Evolutionary conservation across 108 stramenopile genomes (phyloP), one percentile per base, ranked within the genome.

Genomic region (Skeletonema tropicum): DNA sequence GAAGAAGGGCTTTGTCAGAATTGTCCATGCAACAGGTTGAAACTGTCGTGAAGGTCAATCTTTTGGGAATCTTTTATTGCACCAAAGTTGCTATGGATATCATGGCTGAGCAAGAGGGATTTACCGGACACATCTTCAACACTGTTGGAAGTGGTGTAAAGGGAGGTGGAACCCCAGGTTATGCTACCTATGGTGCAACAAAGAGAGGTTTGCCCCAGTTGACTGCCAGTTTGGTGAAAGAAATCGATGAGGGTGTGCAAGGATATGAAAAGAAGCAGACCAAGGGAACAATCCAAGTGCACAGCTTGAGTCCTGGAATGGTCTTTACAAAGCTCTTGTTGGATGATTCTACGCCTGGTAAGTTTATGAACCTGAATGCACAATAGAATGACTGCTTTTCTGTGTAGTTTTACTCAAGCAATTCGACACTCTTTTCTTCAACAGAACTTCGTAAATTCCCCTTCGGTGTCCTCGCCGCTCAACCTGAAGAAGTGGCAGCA

Each of bases 161-260:
- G 70, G 96, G 96, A 29, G 96, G 96, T 25, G 96, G 96, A 33
- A 96, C 96, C 26, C 96, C 96, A 5, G 96, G 96, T 67, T 96
- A 96, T 83, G 96, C 93, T 9, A 90, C 88, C 52, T 96, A 96
- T 65, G 96, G 96, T 72, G 93, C 93, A 21, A 94, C 96, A 31
- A 96, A 96, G 82, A 88, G 96, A 63, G 96, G 96, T 33, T 79
- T 96, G 25, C 96, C 96, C 29, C 96, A 96, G 70, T 71, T 96
- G 60, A 94, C 93, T 33, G 92, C 83, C 26, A 89, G 80, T 76
- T 83, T 96, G 48, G 92, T 91, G 8, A 91, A 93, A 68, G 93
- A 94, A 73, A 65, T 94, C 42, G 91, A 94, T 58, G 90, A 92
- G 69, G 95, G 95, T 39, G 92, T 96, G 9, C 95, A 96, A 70